phyloP scores from a whole-genome alignment of 2,329 filamentous ascomycete species.

The Didymellaceae sp. region DNA sequence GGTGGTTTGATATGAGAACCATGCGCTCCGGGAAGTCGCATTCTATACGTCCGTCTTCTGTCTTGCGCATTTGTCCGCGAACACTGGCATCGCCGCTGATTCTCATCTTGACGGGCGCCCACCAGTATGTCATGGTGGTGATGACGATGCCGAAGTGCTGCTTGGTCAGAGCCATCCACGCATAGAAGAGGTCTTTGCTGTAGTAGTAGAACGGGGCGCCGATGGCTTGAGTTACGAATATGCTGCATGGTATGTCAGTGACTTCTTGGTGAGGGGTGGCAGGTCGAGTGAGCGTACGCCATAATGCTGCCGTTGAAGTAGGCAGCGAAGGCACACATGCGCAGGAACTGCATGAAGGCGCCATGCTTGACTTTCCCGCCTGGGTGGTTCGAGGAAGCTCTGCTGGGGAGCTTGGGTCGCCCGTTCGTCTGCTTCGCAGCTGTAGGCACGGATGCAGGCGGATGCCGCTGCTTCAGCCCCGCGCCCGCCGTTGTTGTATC shows the following conservation, averaged over 20 bases:
- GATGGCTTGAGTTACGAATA: slow-evolving; percentile 72
- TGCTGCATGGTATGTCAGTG: slow-evolving; percentile 45
- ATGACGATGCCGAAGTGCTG: slow-evolving; percentile 78
- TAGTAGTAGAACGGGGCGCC: slow-evolving; percentile 76
- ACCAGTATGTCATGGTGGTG: slow-evolving; percentile 83
- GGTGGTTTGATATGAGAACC: slow-evolving; percentile 85
- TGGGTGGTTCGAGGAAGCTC: slow-evolving; percentile 36
- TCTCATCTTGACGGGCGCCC: slow-evolving; percentile 79
- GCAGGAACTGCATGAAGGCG: slow-evolving; percentile 49
- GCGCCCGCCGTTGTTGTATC: slow-evolving; percentile 35
- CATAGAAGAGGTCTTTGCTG: slow-evolving; percentile 77
- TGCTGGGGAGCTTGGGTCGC: slow-evolving; percentile 18
- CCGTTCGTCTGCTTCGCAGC: slow-evolving; percentile 23
- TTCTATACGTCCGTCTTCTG: slow-evolving; percentile 72
- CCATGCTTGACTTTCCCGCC: slow-evolving; percentile 53
- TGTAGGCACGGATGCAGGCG: slow-evolving; percentile 33
- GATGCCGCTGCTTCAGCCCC: slow-evolving; percentile 42
- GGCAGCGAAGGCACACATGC: slow-evolving; percentile 52
- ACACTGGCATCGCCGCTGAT: slow-evolving; percentile 84
- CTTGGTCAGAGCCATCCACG: slow-evolving; percentile 87
- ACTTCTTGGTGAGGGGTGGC: slow-evolving; percentile 11
- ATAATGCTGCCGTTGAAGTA: slow-evolving; percentile 55
- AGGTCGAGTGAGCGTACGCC: slow-evolving; percentile 40
- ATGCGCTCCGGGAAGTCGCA: slow-evolving; percentile 81
- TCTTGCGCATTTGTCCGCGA: slow-evolving; percentile 73